Evolutionary conservation across 2,329 filamentous ascomycete genomes (phyloP).

Genomic region (Botrytis medusae): DNA sequence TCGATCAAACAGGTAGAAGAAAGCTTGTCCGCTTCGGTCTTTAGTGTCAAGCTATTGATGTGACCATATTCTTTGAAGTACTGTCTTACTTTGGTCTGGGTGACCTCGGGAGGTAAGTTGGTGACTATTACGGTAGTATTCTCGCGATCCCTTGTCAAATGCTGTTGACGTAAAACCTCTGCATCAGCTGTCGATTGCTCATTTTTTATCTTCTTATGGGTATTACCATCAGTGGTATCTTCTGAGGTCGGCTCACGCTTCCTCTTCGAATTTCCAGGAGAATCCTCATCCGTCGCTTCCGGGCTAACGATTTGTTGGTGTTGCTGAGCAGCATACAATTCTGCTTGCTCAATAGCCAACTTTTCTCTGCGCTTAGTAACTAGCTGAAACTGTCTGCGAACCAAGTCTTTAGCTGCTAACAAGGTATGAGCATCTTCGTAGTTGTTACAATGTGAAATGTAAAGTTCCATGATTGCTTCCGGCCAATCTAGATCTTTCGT

Average conservation of each 20-base stretch:
- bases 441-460: conserved; percentile 80
- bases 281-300: conserved; percentile 33
- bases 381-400: conserved; percentile 65
- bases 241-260: conserved; percentile 66
- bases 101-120: conserved; percentile 69
- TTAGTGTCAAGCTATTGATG: conserved; percentile 73
- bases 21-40: conserved; percentile 59
- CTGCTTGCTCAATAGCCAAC: conserved; percentile 62
- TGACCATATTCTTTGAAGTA: conserved; percentile 91
- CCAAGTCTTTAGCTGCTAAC: conserved; percentile 70
- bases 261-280: conserved; percentile 55
- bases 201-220: conserved; percentile 65
- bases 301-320: conserved; percentile 37
- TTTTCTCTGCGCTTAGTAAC: conserved; percentile 63
- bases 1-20: conserved; percentile 77
- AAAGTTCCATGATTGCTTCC: conserved; percentile 72
- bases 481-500: conserved; percentile 70
- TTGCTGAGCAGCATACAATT: conserved; percentile 47
- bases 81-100: conserved; percentile 73
- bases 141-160: conserved; percentile 79
- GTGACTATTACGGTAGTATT: conserved; percentile 82
- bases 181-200: conserved; percentile 40
- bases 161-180: conserved; percentile 41
- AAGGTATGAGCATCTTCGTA: conserved; percentile 79
- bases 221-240: conserved; percentile 48